Percentiles rank a stretch among this genome's conserved stretches.
These are phyloP conservation scores for Eragrostis curvula DNA, from an alignment of 176 grass and related monocot genomes.

Conservation along the genomic window DNA sequence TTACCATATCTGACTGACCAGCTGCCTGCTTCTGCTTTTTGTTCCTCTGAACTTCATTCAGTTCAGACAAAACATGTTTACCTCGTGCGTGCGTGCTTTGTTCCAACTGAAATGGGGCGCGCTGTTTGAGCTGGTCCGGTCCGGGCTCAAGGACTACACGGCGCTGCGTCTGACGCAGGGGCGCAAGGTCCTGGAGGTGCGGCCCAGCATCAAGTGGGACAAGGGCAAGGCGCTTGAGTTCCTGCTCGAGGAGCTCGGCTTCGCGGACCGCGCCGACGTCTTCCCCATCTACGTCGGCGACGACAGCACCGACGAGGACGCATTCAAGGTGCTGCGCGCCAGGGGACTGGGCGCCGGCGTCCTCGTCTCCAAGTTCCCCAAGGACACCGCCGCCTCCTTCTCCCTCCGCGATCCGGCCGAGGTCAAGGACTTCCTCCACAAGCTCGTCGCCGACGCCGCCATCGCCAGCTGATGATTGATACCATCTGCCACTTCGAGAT, in stretches of 20 bases:
- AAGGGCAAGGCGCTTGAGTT: slow-evolving; percentile 87
- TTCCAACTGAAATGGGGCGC: slow-evolving; percentile 38
- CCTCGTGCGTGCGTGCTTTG: background rate
- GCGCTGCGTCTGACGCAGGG: slow-evolving; percentile 59
- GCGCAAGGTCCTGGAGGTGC: slow-evolving; percentile 78
- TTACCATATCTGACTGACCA: no score
- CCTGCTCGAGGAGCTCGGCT: slow-evolving; percentile 57
- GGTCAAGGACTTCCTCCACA: slow-evolving; percentile 50
- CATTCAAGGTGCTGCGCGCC: slow-evolving; percentile 63
- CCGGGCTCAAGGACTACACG: slow-evolving; percentile 61
- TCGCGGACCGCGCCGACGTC: slow-evolving; percentile 24
- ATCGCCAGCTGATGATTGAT: background rate
- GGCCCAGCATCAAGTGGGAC: slow-evolving; percentile 72
- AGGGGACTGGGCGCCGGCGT: slow-evolving; percentile 59
- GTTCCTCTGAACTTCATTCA: no score
- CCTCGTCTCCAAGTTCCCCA: slow-evolving; percentile 68
- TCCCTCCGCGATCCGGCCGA: slow-evolving; percentile 65
- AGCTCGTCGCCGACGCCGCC: slow-evolving; percentile 6
- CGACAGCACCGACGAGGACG: slow-evolving; percentile 87
- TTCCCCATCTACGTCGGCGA: slow-evolving; percentile 85
- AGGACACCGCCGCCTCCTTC: slow-evolving; percentile 64
- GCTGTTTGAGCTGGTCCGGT: slow-evolving; percentile 54
- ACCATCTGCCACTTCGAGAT: background rate
- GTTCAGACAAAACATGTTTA: background rate
- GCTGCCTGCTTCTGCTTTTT: no score